Percentiles rank a stretch among this genome's conserved stretches.
Evolutionary conservation across 257 asterid genomes (phyloP).

Genomic region (Nemophila menziesii): DNA sequence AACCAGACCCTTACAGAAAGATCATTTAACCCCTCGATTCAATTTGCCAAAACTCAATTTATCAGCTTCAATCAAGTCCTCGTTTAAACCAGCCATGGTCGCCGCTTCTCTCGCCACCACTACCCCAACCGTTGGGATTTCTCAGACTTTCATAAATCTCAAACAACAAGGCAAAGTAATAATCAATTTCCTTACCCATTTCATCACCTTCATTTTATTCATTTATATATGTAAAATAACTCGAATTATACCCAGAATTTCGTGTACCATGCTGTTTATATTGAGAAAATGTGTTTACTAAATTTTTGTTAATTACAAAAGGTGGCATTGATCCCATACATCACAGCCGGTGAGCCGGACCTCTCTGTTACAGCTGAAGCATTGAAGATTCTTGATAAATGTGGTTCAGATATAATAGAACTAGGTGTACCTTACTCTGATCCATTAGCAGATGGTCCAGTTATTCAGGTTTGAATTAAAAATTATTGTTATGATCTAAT

Average conservation of each 20-base stretch:
- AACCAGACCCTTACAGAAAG: background rate
- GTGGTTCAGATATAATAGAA: conserved; percentile 83
- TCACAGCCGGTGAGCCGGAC: conserved; percentile 90
- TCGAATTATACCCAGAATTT: background rate
- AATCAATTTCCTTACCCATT: background rate
- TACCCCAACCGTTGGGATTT: conserved; percentile 34
- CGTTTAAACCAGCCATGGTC: conserved; percentile 33
- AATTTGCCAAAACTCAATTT: background rate
- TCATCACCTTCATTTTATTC: background rate
- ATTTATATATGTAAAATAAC: background rate
- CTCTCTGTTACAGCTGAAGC: conserved; percentile 76
- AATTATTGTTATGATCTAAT: too few relatives aligned
- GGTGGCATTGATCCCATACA: conserved; percentile 90
- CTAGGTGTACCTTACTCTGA: conserved; percentile 88
- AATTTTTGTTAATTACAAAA: conserved; percentile 20
- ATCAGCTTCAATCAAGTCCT: background rate
- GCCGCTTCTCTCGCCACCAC: conserved; percentile 20
- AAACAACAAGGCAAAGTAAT: conserved; percentile 56
- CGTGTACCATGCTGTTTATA: background rate
- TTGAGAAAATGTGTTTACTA: conserved; percentile 6
- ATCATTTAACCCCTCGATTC: background rate
- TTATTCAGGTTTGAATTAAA: conserved; percentile 67
- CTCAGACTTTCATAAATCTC: conserved; percentile 60
- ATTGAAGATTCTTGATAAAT: conserved; percentile 62
- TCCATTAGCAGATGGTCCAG: conserved; percentile 97